Conservation (phyloP, 2,329 filamentous ascomycete species). For the Penicillium sclerotiorum region DNA sequence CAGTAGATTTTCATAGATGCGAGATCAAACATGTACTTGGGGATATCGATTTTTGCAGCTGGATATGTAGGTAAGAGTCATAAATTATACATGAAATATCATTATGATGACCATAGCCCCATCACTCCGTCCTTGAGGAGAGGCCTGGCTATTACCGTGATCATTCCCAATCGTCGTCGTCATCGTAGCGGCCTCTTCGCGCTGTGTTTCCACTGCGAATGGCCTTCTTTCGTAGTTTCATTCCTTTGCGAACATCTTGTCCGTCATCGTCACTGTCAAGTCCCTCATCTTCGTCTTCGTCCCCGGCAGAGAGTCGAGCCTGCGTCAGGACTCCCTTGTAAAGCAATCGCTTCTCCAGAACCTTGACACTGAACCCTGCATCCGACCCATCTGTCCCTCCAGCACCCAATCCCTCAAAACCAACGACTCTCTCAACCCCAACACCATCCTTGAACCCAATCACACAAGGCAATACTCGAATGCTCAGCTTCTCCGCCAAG, state of each 20-base stretch:
- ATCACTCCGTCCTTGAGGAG: not conserved
- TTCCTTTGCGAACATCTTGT: conserved; percentile 10
- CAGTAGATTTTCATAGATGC: not conserved
- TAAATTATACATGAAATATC: not conserved
- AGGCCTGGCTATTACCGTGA: too few species aligned
- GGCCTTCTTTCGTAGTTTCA: conserved; percentile 18
- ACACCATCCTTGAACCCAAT: conserved; percentile 53
- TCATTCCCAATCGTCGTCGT: conserved; percentile 51
- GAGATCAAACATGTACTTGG: not conserved
- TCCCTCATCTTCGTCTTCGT: conserved; percentile 28
- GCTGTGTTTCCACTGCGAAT: conserved; percentile 37
- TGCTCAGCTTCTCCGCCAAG: conserved; percentile 50
- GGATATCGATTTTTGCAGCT: conserved; percentile 1
- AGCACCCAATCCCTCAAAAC: conserved; percentile 50
- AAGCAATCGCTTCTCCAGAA: conserved; percentile 47
- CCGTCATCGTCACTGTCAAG: conserved; percentile 27
- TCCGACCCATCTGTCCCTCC: conserved; percentile 42
- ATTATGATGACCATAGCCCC: too few species aligned
- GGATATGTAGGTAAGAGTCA: not conserved
- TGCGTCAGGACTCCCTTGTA: conserved; percentile 41
- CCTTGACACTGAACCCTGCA: conserved; percentile 40
- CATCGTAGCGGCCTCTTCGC: conserved; percentile 14
- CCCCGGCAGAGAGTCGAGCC: conserved; percentile 32
- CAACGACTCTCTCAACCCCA: conserved; percentile 47
- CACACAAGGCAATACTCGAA: conserved; percentile 52